phyloP scores from a whole-genome alignment of 2,329 filamentous ascomycete species.

The Talaromyces rugulosus region DNA sequence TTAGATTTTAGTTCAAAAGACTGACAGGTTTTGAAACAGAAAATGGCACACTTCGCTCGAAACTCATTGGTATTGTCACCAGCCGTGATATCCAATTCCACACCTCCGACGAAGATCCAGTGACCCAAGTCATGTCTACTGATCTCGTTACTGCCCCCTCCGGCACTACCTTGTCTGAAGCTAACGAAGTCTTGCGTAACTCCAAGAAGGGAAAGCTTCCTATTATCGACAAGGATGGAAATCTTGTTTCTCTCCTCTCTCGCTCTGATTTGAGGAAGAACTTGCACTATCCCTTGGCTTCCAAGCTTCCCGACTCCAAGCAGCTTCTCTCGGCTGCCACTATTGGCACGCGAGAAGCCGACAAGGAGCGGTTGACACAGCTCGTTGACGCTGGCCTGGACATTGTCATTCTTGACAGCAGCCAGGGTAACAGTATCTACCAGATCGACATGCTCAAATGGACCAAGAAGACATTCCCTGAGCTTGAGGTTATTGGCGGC shows the following conservation, averaged over 20 bases:
- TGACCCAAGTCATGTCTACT: constrained; percentile 91
- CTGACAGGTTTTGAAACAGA: constrained; percentile 53
- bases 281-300: constrained; percentile 91
- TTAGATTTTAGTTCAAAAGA: constrained; percentile 3
- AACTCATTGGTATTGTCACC: constrained; percentile 94
- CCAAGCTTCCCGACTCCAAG: constrained; percentile 94
- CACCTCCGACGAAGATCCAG: constrained; percentile 64
- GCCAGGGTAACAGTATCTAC: constrained; percentile 97
- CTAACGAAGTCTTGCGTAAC: constrained; percentile 86
- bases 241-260: constrained; percentile 87
- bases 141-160: constrained; percentile 83
- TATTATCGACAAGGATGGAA: constrained; percentile 77
- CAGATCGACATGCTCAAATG: constrained; percentile 98
- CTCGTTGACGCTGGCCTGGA: constrained; percentile 93
- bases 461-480: constrained; percentile 81
- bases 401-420: constrained; percentile 91
- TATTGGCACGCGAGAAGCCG: constrained; percentile 90
- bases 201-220: constrained; percentile 99
- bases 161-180: constrained; percentile 79
- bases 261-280: constrained; percentile 98
- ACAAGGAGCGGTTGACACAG: constrained; percentile 79
- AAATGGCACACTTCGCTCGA: constrained; percentile 86
- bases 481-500: constrained; percentile 91
- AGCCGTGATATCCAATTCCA: constrained; percentile 98
- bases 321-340: constrained; percentile 94